These are phyloP conservation scores for Mycena kentingensis DNA, from an alignment of 768 basidiomycete species.

Conservation along the genomic window DNA sequence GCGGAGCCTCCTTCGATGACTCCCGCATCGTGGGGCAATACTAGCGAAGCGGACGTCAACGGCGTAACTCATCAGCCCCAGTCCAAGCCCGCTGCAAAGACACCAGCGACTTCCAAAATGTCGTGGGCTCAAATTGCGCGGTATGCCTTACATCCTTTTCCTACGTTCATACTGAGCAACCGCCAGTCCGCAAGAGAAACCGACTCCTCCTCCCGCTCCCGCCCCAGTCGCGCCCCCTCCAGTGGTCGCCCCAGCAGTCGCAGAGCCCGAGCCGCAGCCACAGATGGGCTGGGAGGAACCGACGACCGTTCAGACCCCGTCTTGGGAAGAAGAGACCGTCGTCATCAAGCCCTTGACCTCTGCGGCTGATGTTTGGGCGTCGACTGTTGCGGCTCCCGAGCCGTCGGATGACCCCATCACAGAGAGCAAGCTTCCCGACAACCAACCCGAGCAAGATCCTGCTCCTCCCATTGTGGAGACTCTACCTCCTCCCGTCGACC, in stretches of 20 bases:
- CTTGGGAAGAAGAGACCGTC: slow-evolving; percentile 72
- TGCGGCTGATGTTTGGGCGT: slow-evolving; percentile 25
- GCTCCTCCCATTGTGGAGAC: slow-evolving; percentile 35
- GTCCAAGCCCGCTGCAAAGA: slow-evolving; percentile 45
- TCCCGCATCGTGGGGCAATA: slow-evolving; percentile 36
- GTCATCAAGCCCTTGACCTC: slow-evolving; percentile 30
- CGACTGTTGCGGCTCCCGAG: slow-evolving; percentile 27
- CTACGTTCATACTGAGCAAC: slow-evolving; percentile 10
- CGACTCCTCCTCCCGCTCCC: slow-evolving; percentile 42
- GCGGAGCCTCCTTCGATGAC: slow-evolving; percentile 35
- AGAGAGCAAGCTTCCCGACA: slow-evolving; percentile 28
- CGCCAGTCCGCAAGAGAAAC: slow-evolving; percentile 67
- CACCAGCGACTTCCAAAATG: slow-evolving; percentile 72
- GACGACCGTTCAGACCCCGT: slow-evolving; percentile 64
- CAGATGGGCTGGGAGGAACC: slow-evolving; percentile 69
- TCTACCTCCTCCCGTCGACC: slow-evolving; percentile 36
- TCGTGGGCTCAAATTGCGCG: slow-evolving; percentile 88
- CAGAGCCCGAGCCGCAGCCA: slow-evolving; percentile 35
- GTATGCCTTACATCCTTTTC: slow-evolving; percentile 41
- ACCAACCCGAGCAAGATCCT: slow-evolving; percentile 32
- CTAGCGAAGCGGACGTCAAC: slow-evolving; percentile 39
- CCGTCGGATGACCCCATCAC: slow-evolving; percentile 17
- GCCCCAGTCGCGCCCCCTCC: slow-evolving; percentile 26
- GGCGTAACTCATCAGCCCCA: slow-evolving; percentile 35
- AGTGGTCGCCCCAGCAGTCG: slow-evolving; percentile 34